Evolutionary conservation across 2,329 filamentous ascomycete genomes (phyloP).

Genomic region (Ampelomyces quisqualis): DNA sequence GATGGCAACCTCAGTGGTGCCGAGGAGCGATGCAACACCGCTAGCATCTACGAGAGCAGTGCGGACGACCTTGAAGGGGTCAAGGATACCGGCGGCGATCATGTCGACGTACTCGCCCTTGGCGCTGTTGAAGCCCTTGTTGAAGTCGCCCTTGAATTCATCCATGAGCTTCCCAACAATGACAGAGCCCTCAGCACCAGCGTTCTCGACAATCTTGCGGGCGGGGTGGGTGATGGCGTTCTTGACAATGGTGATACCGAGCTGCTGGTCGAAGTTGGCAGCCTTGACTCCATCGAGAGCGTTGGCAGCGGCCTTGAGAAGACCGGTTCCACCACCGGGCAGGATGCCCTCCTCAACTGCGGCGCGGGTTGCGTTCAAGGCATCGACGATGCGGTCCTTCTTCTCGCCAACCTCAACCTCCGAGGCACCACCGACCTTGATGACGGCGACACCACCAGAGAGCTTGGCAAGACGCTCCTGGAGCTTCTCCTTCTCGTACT

Average conservation of each 20-base stretch:
- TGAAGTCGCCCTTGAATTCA: slow-evolving; percentile 88
- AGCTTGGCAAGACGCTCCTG: slow-evolving; percentile 99
- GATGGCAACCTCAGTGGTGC: slow-evolving; percentile 97
- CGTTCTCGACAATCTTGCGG: slow-evolving; percentile 95
- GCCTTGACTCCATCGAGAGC: slow-evolving; percentile 80
- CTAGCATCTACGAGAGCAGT: slow-evolving; percentile 93
- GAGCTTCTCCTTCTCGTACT: slow-evolving; percentile 99
- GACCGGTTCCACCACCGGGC: slow-evolving; percentile 94
- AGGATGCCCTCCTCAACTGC: slow-evolving; percentile 99
- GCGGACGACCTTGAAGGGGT: slow-evolving; percentile 98
- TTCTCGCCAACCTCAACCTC: slow-evolving; percentile 99
- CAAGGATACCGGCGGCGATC: slow-evolving; percentile 94
- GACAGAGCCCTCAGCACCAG: slow-evolving; percentile 91
- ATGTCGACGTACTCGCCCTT: slow-evolving; percentile 99
- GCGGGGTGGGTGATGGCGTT: slow-evolving; percentile 95
- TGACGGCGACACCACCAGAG: slow-evolving; percentile 97
- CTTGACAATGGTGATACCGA: slow-evolving; percentile 96
- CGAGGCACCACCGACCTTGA: slow-evolving; percentile 96
- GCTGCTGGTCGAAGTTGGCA: slow-evolving; percentile 97
- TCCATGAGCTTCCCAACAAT: slow-evolving; percentile 98
- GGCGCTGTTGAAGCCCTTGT: slow-evolving; percentile 95
- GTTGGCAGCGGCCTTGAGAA: slow-evolving; percentile 94
- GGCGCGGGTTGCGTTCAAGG: slow-evolving; percentile 94
- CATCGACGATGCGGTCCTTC: slow-evolving; percentile 99
- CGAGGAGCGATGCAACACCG: slow-evolving; percentile 93